phyloP scores from a whole-genome alignment of 257 asterid species.

The Craterostigma plantagineum region DNA sequence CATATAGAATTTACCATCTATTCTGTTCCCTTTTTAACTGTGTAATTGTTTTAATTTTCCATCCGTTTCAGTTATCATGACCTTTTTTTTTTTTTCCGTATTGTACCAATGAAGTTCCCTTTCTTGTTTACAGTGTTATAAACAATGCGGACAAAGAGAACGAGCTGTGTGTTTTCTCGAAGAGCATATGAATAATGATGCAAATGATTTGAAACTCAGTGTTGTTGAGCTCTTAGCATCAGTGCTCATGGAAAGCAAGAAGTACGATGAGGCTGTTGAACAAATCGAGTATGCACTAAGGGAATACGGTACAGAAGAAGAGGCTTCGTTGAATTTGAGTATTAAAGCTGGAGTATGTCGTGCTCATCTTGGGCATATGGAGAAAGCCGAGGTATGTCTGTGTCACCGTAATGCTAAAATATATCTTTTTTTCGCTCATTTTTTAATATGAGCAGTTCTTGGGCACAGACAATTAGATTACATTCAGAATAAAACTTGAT shows the following conservation, averaged over 20 bases:
- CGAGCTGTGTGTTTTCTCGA: constrained; percentile 50
- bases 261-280: constrained; percentile 44
- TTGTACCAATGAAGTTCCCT: not conserved
- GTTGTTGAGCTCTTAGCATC: constrained; percentile 46
- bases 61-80: too few relatives aligned
- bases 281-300: constrained; percentile 34
- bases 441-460: too few relatives aligned
- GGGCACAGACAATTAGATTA: too few relatives aligned
- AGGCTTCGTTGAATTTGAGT: constrained; percentile 28
- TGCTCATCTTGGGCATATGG: constrained; percentile 45
- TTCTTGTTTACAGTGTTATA: constrained; percentile 27
- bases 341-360: constrained; percentile 67
- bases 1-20: too few relatives aligned
- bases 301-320: constrained; percentile 22
- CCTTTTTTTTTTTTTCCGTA: not conserved
- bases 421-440: not conserved
- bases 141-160: constrained; percentile 43
- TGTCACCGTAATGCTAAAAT: constrained; percentile 4
- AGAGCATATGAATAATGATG: constrained; percentile 27
- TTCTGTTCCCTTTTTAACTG: constrained; percentile 1
- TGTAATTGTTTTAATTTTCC: not conserved
- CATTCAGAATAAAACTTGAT: not conserved
- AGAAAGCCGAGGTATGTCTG: constrained; percentile 43
- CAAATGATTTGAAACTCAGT: constrained; percentile 20
- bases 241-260: constrained; percentile 36